These are phyloP conservation scores for Blastocystis sp. DNA, from an alignment of 352 stramenopile genomes.

Conservation along the genomic window DNA sequence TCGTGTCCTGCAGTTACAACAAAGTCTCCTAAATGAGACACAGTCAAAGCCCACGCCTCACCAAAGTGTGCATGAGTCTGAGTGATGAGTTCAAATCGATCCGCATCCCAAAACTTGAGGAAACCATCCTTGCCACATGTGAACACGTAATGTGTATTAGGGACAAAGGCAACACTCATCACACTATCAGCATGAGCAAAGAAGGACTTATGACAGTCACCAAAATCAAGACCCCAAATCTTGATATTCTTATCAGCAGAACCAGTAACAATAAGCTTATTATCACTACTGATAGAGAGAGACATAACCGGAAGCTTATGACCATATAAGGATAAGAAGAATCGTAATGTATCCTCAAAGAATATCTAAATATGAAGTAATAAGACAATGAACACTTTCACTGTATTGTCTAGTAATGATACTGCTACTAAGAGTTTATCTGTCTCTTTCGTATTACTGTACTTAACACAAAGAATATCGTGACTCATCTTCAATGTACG, in stretches of 20 bases:
- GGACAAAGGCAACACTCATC: constrained; percentile 87
- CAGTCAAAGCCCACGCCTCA: constrained; percentile 78
- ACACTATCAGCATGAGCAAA: constrained; percentile 95
- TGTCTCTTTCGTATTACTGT: constrained; percentile 74
- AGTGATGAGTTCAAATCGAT: constrained; percentile 88
- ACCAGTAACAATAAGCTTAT: constrained; percentile 88
- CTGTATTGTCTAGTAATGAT: constrained; percentile 86
- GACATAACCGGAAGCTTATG: constrained; percentile 95
- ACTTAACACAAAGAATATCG: constrained; percentile 92
- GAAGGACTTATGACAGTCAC: constrained; percentile 95
- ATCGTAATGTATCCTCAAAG: constrained; percentile 97
- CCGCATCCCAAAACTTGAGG: constrained; percentile 93
- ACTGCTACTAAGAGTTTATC: constrained; percentile 78
- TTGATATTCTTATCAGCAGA: constrained; percentile 98
- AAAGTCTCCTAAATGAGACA: constrained; percentile 85
- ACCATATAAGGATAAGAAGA: constrained; percentile 95
- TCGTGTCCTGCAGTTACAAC: constrained; percentile 89
- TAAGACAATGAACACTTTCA: constrained; percentile 79
- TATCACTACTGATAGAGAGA: constrained; percentile 92
- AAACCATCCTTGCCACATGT: constrained; percentile 91
- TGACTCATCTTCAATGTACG: constrained; percentile 95
- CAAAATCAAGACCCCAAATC: constrained; percentile 97
- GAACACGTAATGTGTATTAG: constrained; percentile 94
- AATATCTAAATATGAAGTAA: constrained; percentile 69
- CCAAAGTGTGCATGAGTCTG: constrained; percentile 74